Conservation (phyloP, 1,284 basidiomycete genomes). For the Leccinum fuscescens region DNA sequence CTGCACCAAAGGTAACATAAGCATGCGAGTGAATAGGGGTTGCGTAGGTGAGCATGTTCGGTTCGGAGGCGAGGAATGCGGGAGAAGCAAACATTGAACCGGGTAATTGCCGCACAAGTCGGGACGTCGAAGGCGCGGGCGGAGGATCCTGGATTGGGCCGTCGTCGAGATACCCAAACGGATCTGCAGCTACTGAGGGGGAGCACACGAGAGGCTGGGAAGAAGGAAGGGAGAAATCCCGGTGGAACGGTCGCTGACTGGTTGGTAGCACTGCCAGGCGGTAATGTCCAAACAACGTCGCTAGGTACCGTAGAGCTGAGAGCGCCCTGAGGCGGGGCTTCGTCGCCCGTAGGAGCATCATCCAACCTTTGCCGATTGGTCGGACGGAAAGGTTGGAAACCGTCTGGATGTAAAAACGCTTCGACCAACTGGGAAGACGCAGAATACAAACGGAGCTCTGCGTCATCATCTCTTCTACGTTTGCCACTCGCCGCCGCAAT, state of each 20-base stretch:
- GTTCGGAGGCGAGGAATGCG: slow-evolving; percentile 36
- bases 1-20: slow-evolving; percentile 81
- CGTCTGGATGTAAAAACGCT: slow-evolving; percentile 48
- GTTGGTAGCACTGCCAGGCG: not conserved
- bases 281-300: not conserved
- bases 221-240: not conserved
- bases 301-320: not conserved
- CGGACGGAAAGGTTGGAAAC: slow-evolving; percentile 34
- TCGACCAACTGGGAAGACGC: slow-evolving; percentile 54
- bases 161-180: slow-evolving; percentile 54
- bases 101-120: slow-evolving; percentile 35
- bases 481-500: slow-evolving; percentile 38
- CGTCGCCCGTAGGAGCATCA: slow-evolving; percentile 1
- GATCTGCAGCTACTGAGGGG: slow-evolving; percentile 34
- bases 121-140: slow-evolving; percentile 26
- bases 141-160: slow-evolving; percentile 28
- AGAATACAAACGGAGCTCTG: slow-evolving; percentile 50
- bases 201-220: slow-evolving; percentile 5
- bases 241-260: not conserved
- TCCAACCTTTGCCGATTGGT: slow-evolving; percentile 46
- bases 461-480: slow-evolving; percentile 55
- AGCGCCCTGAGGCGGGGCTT: slow-evolving; percentile 8
- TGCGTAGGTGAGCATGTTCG: slow-evolving; percentile 42
- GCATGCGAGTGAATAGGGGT: slow-evolving; percentile 65
- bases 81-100: slow-evolving; percentile 37